Evolutionary conservation across 345 rosid genomes (phyloP), one percentile per base, ranked within the genome.

Genomic region (Cardiospermum halicacabum): DNA sequence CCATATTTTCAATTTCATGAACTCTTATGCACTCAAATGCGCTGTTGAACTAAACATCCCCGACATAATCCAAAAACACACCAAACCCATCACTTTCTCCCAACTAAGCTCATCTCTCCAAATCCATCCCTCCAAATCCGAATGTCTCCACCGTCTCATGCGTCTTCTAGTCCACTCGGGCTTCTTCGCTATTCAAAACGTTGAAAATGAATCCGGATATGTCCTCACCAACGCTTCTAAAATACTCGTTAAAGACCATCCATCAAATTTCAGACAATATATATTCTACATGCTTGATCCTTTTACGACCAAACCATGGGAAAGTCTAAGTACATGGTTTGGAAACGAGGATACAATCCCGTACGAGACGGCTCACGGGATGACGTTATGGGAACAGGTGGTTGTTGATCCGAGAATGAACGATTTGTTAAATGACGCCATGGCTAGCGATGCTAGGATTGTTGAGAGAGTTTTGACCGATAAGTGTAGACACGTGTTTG

Each of bases 1-100:
- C 63, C n/a, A n/a, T n/a, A n/a, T n/a, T n/a, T n/a, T n/a, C n/a
- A n/a, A n/a, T n/a, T 75, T 36, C 58, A 62, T 77, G 19, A 64
- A 71, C n/a, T 77, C 81, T 9, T 74, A 72, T 78, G 66, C 81
- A 1, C 27, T 85, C 0, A 78, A 77, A 60, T 53, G 79, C 34
- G 85, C 75, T 8, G 19, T 85, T 32, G 39, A 82, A 3, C 47
- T 85, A 11, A 61, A 72, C 39, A 78, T 85, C 45, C 81, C 82
- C 0, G 87, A 80, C 13, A 36, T 64, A 55, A 67, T 85, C 73
- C 77, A 77, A 49, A 40, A 9, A 34, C 82, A 80, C 37, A 78
- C 72, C 37, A 34, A 42, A 7, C 78, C 84, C 75, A 80, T 82
- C 64, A 64, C 69, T 4, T 57, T 68, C 3, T 30, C 68, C 0